A percentile compares a stretch with the other conserved stretches of the same genome.
phyloP scores from a whole-genome alignment of 257 asterid species.

The Oldenlandia corymbosa region DNA sequence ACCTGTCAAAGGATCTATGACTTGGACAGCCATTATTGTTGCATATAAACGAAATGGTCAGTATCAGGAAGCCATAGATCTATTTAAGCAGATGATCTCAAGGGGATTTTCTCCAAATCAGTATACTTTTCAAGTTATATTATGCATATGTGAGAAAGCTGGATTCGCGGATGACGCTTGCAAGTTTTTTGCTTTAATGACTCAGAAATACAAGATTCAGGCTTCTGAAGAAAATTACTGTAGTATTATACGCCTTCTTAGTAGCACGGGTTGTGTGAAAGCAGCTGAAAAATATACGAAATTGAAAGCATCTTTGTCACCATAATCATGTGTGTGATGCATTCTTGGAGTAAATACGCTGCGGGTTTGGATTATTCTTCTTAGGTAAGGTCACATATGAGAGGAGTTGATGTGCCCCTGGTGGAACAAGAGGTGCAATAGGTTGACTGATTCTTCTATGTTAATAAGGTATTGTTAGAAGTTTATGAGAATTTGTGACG shows the following conservation, averaged over 20 bases:
- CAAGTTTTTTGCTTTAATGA: slow-evolving; percentile 46
- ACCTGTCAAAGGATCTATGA: slow-evolving; percentile 63
- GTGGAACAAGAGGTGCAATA: too few species aligned
- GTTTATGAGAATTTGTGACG: too few species aligned
- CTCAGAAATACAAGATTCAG: slow-evolving; percentile 42
- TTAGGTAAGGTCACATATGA: too few species aligned
- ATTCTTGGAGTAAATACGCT: neutral
- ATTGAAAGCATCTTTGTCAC: slow-evolving; percentile 40
- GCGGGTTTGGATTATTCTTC: neutral
- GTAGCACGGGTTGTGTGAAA: slow-evolving; percentile 40
- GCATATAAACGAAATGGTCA: slow-evolving; percentile 48
- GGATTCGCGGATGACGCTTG: slow-evolving; percentile 72
- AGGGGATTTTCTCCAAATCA: slow-evolving; percentile 68
- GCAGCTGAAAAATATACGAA: slow-evolving; percentile 57
- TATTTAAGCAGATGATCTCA: slow-evolving; percentile 57
- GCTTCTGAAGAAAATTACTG: slow-evolving; percentile 69
- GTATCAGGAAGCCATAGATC: slow-evolving; percentile 45
- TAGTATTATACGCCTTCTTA: slow-evolving; percentile 48
- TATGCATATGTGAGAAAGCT: slow-evolving; percentile 55
- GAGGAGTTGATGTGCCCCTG: neutral
- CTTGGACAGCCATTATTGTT: slow-evolving; percentile 84
- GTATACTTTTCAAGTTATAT: slow-evolving; percentile 57
- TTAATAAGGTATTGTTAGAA: too few species aligned
- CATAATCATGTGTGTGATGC: neutral
- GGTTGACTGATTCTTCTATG: too few species aligned